Base-by-base conservation (phyloP, 192 early-diverging fungal species). In the Geranomyces variabilis region DNA sequence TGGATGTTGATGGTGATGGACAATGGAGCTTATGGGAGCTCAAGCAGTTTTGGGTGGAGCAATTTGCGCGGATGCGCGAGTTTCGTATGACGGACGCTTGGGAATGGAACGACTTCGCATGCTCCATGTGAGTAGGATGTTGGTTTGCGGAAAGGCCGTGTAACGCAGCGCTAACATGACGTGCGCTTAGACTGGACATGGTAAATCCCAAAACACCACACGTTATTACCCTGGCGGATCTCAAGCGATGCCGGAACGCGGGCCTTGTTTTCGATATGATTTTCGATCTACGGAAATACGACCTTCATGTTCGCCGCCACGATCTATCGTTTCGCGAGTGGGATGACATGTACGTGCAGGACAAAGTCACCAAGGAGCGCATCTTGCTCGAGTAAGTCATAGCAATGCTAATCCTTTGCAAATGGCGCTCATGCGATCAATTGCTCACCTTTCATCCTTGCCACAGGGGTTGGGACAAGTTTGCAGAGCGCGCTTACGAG, bases 1-100 rank as follows among this genome's bases (percentile, higher is more conserved):
- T 98, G 77, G 96, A 98, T 75, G 73, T 90, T 15, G 95, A 98
- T 75, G 91, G 90, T 10, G 94, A 97, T 75, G 96, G 96, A 15
- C 70, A 90, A 1, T 77, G 98, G 15, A 87, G 89, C 24, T 83
- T 91, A n/a, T 91, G 92, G 71, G 96, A 98, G 74, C 75, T 98
- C 3, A 81, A 88, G 49, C 84, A 90, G 59, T 93, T 96, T 72
- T 98, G 87, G 77, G 87, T 91, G 48, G 93, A 98, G 74, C 94
- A 96, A 77, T 78, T 82, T 58, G 80, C 80, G 64, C 75, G 90
- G 41, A 90, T 90, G 90, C 17, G 77, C 10, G 75, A 78, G 43
- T 75, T 30, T 67, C 48, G 75, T 22, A 79, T 84, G 71, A 69
- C 60, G 46, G 83, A 85, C 69, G 77, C 77, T 24, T 87, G 86